Percentiles rank a stretch among this genome's conserved stretches.
phyloP scores from a whole-genome alignment of 805 yeast species.

The Pichia thaimueangensis region DNA sequence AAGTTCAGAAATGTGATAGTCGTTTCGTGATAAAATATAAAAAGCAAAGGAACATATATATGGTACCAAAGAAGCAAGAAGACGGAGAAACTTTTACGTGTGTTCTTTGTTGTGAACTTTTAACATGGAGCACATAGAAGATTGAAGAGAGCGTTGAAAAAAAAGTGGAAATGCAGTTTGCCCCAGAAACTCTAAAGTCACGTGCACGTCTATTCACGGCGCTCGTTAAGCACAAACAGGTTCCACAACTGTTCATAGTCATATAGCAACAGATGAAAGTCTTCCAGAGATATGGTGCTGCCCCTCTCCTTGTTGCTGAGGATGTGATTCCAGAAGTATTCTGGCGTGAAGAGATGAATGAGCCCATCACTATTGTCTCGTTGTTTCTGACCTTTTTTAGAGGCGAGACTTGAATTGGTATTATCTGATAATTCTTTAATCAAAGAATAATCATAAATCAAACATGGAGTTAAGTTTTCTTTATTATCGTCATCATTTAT shows the following conservation, averaged over 20 bases:
- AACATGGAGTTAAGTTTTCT: too few species aligned
- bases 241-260: conserved; percentile 10
- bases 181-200: conserved; percentile 22
- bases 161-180: conserved; percentile 20
- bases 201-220: conserved; percentile 19
- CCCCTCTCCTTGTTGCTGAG: background rate
- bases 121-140: too few species aligned
- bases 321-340: conserved; percentile 1
- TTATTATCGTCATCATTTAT: too few species aligned
- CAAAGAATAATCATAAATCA: too few species aligned
- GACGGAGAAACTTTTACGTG: background rate
- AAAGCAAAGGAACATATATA: too few species aligned
- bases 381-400: too few species aligned
- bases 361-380: too few species aligned
- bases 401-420: too few species aligned
- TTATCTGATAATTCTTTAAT: too few species aligned
- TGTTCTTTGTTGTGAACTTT: background rate
- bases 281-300: background rate
- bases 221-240: background rate
- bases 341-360: background rate
- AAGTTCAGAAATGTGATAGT: too few species aligned
- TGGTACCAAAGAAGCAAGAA: too few species aligned
- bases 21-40: too few species aligned
- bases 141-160: conserved; percentile 2
- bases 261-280: conserved; percentile 8